A percentile compares a stretch with the other conserved stretches of the same genome.
Evolutionary conservation across 139 green algal genomes (phyloP).

Genomic region (Yamagishiella unicocca): DNA sequence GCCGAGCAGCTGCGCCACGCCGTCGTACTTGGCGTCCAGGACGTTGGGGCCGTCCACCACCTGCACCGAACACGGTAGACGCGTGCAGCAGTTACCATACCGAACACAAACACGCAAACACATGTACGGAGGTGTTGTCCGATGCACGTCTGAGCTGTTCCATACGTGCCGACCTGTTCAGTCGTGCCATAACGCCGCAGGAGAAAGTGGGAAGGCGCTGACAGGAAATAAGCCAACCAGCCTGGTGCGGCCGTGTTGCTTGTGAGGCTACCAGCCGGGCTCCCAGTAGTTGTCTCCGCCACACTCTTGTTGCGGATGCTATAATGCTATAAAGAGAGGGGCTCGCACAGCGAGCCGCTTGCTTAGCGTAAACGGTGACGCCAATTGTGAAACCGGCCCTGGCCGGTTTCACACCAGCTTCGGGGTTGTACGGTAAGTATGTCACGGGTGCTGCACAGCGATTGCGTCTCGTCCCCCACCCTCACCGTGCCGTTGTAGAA

Average conservation of each 20-base stretch:
- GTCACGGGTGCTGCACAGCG: not conserved
- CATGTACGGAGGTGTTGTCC: not conserved
- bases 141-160: too few relatives aligned
- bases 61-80: not conserved
- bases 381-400: too few relatives aligned
- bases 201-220: not conserved
- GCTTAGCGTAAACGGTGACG: too few relatives aligned
- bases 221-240: too few relatives aligned
- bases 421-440: not conserved
- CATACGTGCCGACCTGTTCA: too few relatives aligned
- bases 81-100: not conserved
- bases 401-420: not conserved
- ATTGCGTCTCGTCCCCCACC: constrained; percentile 5
- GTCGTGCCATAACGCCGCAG: too few relatives aligned
- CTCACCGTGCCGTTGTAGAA: constrained; percentile 78
- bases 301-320: too few relatives aligned
- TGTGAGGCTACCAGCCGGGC: too few relatives aligned
- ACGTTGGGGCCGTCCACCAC: constrained; percentile 71
- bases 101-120: not conserved
- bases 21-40: constrained; percentile 29
- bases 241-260: too few relatives aligned
- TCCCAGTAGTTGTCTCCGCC: too few relatives aligned
- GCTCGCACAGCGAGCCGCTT: too few relatives aligned
- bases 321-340: too few relatives aligned
- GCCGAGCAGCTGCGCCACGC: constrained; percentile 25